Evolutionary conservation across 306 rosid species (phyloP), one percentile per base, ranked within the genome.

Genomic region (barrel medic (Medicago truncatula)): DNA sequence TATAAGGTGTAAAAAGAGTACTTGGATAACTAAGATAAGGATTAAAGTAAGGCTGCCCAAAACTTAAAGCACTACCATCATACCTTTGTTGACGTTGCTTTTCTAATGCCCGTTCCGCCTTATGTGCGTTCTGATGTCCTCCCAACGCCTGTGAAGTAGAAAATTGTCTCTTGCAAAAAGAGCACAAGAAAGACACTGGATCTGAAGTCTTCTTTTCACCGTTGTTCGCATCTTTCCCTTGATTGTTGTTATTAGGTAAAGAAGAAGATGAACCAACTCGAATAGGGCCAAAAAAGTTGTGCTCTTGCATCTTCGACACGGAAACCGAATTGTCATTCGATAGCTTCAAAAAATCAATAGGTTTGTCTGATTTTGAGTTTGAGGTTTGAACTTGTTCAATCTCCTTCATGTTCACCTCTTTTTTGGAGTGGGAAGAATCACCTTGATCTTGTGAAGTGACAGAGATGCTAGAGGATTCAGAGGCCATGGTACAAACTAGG

Each of bases 121-220:
- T 92, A 46, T 92, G 98, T 0, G 98, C 96, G 60, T 92, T 92
- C 58, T 92, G 98, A 13, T 90, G 98, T 1, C 98, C 96, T 23
- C 98, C 98, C n/a, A 93, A 50, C 0, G 98, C 98, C 39, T 93
- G 98, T 1, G 94, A 88, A 0, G 98, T 83, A 4, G 91, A 87
- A 78, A 93, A 93, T 23, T 83, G 80, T 39, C 94, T 85, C 80
- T 84, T 86, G 70, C 98, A 93, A 15, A 86, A 93, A 52, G 67
- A 83, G 83, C 98, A 93, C 1, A 87, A 85, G 56, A 86, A 90
- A 50, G 80, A 82, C 82, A 71, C 88, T 18, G 76, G 9, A 43
- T 73, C 69, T 2, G 65, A 44, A 0, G 15, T 46, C 12, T 83
- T 75, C 5, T 78, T 74, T 6, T 18, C 50, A 1, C n/a, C 28